Percentiles rank a stretch among this genome's conserved stretches.
Conservation (phyloP, 176 grass and related monocot genomes). For the Oryza meridionalis region DNA sequence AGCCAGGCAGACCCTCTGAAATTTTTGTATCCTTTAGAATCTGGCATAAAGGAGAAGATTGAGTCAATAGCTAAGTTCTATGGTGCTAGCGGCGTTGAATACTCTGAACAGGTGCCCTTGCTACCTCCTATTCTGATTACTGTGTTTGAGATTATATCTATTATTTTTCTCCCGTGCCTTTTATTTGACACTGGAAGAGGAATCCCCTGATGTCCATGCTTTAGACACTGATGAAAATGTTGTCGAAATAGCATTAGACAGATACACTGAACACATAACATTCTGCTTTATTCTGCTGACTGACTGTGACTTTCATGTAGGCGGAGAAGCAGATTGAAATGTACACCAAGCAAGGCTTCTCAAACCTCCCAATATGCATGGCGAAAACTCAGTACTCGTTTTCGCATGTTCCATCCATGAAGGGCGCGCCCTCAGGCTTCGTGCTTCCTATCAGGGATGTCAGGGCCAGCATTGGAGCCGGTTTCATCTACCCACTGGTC, state of each 20-base stretch:
- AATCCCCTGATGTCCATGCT: neutral
- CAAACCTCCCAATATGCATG: slow-evolving; percentile 95
- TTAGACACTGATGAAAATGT: neutral
- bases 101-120: slow-evolving; percentile 77
- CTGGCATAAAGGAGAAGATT: slow-evolving; percentile 94
- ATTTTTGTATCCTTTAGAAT: slow-evolving; percentile 85
- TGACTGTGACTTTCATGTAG: slow-evolving; percentile 41
- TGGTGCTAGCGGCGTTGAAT: slow-evolving; percentile 85
- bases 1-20: slow-evolving; percentile 70
- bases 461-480: slow-evolving; percentile 86
- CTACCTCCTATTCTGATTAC: neutral
- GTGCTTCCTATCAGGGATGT: slow-evolving; percentile 89
- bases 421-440: slow-evolving; percentile 67
- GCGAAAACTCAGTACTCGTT: slow-evolving; percentile 98
- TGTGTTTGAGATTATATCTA: no score
- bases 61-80: slow-evolving; percentile 91
- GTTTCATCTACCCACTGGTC: slow-evolving; percentile 92
- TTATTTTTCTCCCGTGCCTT: no score
- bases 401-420: slow-evolving; percentile 78
- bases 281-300: slow-evolving; percentile 22
- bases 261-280: neutral
- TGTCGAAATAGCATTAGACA: neutral
- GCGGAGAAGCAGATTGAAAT: slow-evolving; percentile 94
- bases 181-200: neutral
- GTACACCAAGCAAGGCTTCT: slow-evolving; percentile 94